Evolutionary conservation across 2,329 filamentous ascomycete genomes (phyloP), one percentile per base, ranked within the genome.

Genomic region (Coniella vitis): DNA sequence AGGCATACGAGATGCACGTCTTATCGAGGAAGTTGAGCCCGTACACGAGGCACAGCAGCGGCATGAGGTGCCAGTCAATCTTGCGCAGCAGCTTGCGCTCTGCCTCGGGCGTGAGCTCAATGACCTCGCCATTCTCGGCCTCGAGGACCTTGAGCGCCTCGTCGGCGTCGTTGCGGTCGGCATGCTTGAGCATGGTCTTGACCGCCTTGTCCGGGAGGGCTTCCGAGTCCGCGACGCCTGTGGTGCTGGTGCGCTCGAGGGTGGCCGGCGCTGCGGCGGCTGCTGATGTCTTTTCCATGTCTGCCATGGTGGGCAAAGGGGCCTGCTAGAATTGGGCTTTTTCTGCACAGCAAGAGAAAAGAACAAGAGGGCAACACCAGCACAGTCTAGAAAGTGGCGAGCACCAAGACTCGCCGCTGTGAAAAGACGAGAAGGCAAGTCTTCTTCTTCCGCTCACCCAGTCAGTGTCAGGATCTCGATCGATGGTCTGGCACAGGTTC

Each of bases 41-140:
- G 55, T 82, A 81, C 4, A 81, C 69, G 25, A 77, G 57, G 50
- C 76, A 81, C 58, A 82, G 68, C 54, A 81, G 61, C 4, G 71
- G 71, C 69, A 73, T 71, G 35, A 74, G 48, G 52, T 71, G 64
- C 51, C 59, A 59, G 57, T 74, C 71, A 46, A 74, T 73, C 58
- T 74, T 74, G 44, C 66, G 61, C 49, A 73, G 54, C 34, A 73
- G 57, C 37, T 55, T 63, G 52, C 58, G 67, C 54, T 72, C 65
- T 37, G 65, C 64, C 42, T 69, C 67, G 5, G 65, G 60, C 3
- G 63, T 69, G 42, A 72, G 58, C 20, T 60, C 54, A 40, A 70
- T 60, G 3, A 47, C 53, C 51, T 69, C 65, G 13, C 62, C 67
- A 13, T 60, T 61, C 48, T 60, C 58, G n/a, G 54, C 61, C 32